Evolutionary conservation across 2,329 filamentous ascomycete species (phyloP), one percentile per base, ranked within the genome.

Genomic region (Lasiodiplodia theobromae): DNA sequence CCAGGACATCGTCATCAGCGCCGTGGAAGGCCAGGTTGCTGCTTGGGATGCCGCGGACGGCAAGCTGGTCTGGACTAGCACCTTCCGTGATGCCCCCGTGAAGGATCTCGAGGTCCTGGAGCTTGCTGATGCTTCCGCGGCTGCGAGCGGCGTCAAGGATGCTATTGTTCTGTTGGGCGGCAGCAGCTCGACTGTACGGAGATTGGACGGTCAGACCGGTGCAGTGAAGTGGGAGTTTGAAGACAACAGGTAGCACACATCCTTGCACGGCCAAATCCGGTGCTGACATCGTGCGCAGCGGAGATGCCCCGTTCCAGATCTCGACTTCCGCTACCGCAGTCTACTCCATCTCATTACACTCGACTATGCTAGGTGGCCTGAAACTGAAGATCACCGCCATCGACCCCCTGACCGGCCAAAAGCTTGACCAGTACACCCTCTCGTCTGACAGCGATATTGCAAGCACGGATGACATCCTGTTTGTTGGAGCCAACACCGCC

Each of bases 21-120:
- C 91, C 1, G 82, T 89, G 47, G 93, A 91, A 18, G 84, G 85
- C 71, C 86, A 87, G 60, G 88, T 97, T 34, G 87, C 91, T 66
- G 88, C 91, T 16, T 98, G 94, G 94, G 91, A 93, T 80, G 93
- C 93, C 44, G 84, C 91, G 60, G 92, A 91, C 74, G 96, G 96
- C 34, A 89, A 91, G 74, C 87, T 92, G 71, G 84, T 89, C 47
- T 99, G 96, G 93, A 88, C 88, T 69, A 85, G 86, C 52, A 82
- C 85, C 58, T 88, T 93, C 68, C 77, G 79, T 7, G 91, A 79
- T 54, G 80, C 75, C 21, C 74, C 86, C 23, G 84, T 91, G 21
- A 87, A 86, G 75, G 92, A 93, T 77, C 79, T 97, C 67, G 94
- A 96, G 82, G 88, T 95, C 44, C 84, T 95, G 78, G 91, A 91